A percentile compares a stretch with the other conserved stretches of the same genome.
Conservation (phyloP, 2,329 filamentous ascomycete species). For the Diaporthe sp. region DNA sequence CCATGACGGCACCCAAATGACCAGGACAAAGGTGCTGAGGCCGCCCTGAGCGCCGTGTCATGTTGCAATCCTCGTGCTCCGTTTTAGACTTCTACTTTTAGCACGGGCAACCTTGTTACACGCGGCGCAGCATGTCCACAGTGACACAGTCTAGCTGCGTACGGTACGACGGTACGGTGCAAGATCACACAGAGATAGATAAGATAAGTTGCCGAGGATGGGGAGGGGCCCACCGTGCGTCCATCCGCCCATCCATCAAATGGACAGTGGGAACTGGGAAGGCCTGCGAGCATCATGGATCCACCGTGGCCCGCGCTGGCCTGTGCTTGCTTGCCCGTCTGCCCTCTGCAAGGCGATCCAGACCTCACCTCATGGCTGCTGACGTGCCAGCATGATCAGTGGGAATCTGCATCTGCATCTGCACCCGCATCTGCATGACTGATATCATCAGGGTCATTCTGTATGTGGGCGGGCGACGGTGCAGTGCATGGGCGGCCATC, state of each 20-base stretch:
- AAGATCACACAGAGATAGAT: conserved; percentile 24
- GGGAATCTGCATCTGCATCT: conserved; percentile 19
- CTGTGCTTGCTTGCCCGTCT: conserved; percentile 22
- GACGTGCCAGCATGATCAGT: conserved; percentile 39
- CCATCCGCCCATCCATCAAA: conserved; percentile 9
- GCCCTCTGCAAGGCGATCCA: background rate
- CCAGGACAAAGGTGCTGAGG: conserved; percentile 17
- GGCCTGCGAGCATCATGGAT: conserved; percentile 22
- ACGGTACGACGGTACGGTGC: conserved; percentile 23
- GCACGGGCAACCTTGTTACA: conserved; percentile 13
- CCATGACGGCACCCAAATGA: conserved; percentile 24
- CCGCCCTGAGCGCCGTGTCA: conserved; percentile 38
- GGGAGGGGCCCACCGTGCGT: conserved; percentile 2
- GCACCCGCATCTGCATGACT: conserved; percentile 31
- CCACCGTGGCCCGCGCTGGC: conserved; percentile 33
- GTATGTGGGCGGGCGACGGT: conserved; percentile 4
- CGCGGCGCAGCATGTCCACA: conserved; percentile 15
- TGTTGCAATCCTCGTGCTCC: conserved; percentile 11
- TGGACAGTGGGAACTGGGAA: background rate
- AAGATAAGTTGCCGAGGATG: conserved; percentile 38
- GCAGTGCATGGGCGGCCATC: background rate
- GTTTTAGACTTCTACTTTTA: conserved; percentile 29
- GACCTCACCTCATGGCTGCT: conserved; percentile 32
- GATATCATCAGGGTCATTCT: conserved; percentile 38
- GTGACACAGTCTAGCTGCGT: conserved; percentile 13